Evolutionary conservation across 2,329 filamentous ascomycete genomes (phyloP), one percentile per base, ranked within the genome.

Genomic region (Macrophomina phaseolina): DNA sequence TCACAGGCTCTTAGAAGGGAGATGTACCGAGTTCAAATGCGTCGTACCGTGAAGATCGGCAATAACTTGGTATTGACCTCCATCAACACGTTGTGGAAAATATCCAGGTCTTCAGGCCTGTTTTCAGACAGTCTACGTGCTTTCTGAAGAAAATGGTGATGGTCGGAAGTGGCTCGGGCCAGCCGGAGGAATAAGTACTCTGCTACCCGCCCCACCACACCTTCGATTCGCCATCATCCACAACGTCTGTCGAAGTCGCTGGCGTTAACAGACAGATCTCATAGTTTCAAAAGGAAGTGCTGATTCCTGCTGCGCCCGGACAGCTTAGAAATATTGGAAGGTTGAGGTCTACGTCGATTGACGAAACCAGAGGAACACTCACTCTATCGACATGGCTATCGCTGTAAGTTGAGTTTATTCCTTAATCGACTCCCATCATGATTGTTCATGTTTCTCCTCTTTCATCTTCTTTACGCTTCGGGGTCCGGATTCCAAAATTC

Each of bases 311-410:
- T 12, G 36, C 36, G 7, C 36, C 11, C 11, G 23, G 38, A 61
- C 28, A 48, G 56, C 56, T 7, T 6, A 14, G 40, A 30, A 48
- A 34, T 4, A 45, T 12, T 30, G 3, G 40, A 18, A 18, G 5
- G 8, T 7, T 32, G 16, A 30, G 40, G 32, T 8, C 14, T 40
- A 8, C 14, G 30, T n/a, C 7, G 5, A 8, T n/a, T 14, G 5
- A 2, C 30, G 7, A 7, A 18, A 5, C 1, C 12, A 3, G n/a
- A 8, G 5, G 4, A 6, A 16, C 7, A 16, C 30, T 14, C 6
- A 9, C 14, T 8, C 14, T 11, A 28, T 53, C 61, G 51, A 5
- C 14, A 64, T 64, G 61, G 61, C 61, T 18, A 64, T 64, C 23
- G 48, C 61, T 30, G 61, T 64, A 53, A 42, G 61, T 49, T 18